These are phyloP conservation scores for Mortierella antarctica DNA, from an alignment of 192 early-diverging fungal species.

Conservation along the genomic window DNA sequence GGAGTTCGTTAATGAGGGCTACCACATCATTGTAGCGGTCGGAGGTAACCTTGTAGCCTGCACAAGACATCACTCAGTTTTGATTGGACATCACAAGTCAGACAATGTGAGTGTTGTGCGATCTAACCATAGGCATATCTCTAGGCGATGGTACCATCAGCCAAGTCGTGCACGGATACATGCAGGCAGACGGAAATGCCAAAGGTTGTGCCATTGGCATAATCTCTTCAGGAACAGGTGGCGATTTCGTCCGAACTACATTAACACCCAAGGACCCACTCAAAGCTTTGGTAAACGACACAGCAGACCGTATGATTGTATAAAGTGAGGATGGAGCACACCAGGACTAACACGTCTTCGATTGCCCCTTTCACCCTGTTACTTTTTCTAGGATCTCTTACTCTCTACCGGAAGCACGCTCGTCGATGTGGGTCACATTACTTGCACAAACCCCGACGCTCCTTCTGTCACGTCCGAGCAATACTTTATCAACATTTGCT, in stretches of 20 bases:
- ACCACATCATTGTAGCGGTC: constrained; percentile 36
- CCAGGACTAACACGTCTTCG: neutral
- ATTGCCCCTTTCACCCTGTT: neutral
- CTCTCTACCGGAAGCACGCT: constrained; percentile 16
- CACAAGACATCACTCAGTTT: neutral
- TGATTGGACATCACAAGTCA: neutral
- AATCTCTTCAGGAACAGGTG: constrained; percentile 42
- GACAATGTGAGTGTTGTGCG: too few species aligned
- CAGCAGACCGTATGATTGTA: too few species aligned
- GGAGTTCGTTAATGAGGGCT: constrained; percentile 23
- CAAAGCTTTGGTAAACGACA: constrained; percentile 24
- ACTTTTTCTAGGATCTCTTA: constrained; percentile 22
- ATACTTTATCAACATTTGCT: constrained; percentile 48
- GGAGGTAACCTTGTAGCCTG: constrained; percentile 11
- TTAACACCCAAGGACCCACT: constrained; percentile 37
- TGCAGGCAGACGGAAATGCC: constrained; percentile 25
- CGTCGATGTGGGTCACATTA: constrained; percentile 37
- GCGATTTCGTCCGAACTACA: constrained; percentile 44
- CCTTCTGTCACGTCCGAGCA: constrained; percentile 19
- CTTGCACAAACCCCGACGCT: constrained; percentile 10
- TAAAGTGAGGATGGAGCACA: too few species aligned
- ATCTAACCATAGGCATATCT: neutral
- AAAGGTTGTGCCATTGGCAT: constrained; percentile 33
- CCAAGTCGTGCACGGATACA: constrained; percentile 47
- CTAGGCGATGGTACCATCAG: constrained; percentile 49